Conservation (phyloP, 176 grass and related monocot species). For the Avena atlantica region DNA sequence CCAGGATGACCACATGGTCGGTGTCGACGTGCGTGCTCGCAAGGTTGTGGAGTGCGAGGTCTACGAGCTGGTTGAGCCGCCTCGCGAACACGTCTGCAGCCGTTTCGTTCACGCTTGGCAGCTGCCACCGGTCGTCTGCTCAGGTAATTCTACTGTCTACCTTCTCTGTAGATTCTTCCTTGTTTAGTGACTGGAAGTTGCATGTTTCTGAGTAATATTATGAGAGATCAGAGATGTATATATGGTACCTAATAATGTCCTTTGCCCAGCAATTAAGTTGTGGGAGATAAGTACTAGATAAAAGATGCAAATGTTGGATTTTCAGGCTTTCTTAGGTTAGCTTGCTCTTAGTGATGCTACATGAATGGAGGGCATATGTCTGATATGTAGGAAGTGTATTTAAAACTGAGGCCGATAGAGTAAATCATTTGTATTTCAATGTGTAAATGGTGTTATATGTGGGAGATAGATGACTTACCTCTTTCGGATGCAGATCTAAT, state of each 20-base stretch:
- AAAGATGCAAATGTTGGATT: neutral
- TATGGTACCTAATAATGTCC: neutral
- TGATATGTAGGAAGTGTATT: neutral
- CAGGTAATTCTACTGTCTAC: neutral
- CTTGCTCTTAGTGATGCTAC: too few relatives aligned
- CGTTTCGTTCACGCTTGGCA: constrained; percentile 14
- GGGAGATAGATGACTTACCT: neutral
- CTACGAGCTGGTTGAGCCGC: neutral
- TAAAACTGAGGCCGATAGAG: neutral
- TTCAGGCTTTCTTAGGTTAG: neutral
- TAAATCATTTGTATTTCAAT: constrained; percentile 2
- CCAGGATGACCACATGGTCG: neutral
- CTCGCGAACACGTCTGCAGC: neutral
- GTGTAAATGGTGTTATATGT: neutral
- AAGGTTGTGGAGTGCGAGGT: constrained; percentile 4
- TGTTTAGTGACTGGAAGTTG: neutral
- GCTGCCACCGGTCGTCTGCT: neutral
- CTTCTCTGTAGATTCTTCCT: neutral
- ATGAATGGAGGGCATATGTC: neutral
- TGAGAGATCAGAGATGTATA: neutral
- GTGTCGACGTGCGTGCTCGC: constrained; percentile 5
- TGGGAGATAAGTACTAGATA: too few relatives aligned
- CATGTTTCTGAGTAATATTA: neutral
- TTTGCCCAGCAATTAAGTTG: neutral
- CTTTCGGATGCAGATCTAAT: neutral